A percentile compares a stretch with the other conserved stretches of the same genome.
These are phyloP conservation scores for Carex cristatella DNA, from an alignment of 176 grass and related monocot species.

Conservation along the genomic window DNA sequence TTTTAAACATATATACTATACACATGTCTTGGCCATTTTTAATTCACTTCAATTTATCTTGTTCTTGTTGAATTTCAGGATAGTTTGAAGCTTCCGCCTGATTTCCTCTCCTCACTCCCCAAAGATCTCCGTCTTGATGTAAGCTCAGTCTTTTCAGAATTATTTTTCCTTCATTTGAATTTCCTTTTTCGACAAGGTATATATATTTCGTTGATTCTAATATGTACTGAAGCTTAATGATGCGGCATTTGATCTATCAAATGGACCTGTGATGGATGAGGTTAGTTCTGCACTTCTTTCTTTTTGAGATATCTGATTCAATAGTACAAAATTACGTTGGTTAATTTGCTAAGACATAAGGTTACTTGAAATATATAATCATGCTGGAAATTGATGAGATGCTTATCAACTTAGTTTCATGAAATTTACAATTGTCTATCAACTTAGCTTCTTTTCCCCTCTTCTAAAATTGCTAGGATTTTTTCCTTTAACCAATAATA, in stretches of 20 bases:
- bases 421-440: background rate
- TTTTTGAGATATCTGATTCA: background rate
- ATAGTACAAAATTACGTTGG: background rate
- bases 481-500: background rate
- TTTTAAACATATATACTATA: too few relatives aligned
- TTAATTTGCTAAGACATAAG: background rate
- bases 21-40: too few relatives aligned
- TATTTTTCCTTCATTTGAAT: background rate
- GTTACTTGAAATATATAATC: background rate
- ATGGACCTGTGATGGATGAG: conserved; percentile 72
- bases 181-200: background rate
- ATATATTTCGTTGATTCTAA: background rate
- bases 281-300: conserved; percentile 19
- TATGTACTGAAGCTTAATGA: conserved; percentile 67
- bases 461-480: background rate
- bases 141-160: background rate
- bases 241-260: conserved; percentile 89
- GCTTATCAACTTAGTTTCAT: background rate
- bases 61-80: conserved; percentile 28
- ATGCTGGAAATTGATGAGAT: background rate
- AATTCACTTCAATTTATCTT: background rate
- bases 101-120: conserved; percentile 62
- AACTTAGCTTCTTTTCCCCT: too few relatives aligned
- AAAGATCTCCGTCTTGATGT: conserved; percentile 73
- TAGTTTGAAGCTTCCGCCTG: conserved; percentile 50